Conservation (phyloP, 2,329 filamentous ascomycete genomes). For the Parastagonospora nodorum region DNA sequence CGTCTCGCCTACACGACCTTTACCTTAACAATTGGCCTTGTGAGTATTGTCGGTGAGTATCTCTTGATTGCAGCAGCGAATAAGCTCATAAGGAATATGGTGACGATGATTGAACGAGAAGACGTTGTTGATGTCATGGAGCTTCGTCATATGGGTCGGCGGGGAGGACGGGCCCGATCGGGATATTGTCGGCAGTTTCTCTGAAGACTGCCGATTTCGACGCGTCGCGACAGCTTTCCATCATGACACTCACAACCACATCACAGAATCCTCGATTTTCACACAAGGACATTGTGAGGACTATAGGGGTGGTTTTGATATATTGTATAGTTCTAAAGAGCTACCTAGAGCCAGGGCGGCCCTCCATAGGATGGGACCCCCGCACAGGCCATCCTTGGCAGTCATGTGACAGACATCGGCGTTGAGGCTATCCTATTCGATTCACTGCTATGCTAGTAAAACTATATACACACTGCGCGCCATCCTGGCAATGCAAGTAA, state of each 20-base stretch:
- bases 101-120: conserved; percentile 48
- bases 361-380: too few relatives aligned
- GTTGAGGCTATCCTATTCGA: background rate
- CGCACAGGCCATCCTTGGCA: too few relatives aligned
- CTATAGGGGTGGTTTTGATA: too few relatives aligned
- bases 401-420: background rate
- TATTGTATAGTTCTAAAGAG: too few relatives aligned
- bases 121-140: conserved; percentile 56
- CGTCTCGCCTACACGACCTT: background rate
- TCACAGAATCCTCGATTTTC: background rate
- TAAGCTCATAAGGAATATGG: conserved; percentile 42
- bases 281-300: too few relatives aligned
- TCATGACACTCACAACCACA: background rate
- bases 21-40: conserved; percentile 27
- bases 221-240: background rate
- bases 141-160: conserved; percentile 23
- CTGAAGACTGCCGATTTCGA: background rate
- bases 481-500: background rate
- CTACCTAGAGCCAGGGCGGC: too few relatives aligned
- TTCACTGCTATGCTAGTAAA: background rate
- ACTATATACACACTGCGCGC: background rate
- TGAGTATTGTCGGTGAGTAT: conserved; percentile 23
- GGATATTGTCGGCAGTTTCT: too few relatives aligned
- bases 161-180: too few relatives aligned
- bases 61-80: conserved; percentile 33